These are phyloP conservation scores for Candida hungchunana DNA, from an alignment of 805 yeast genomes.

Conservation along the genomic window DNA sequence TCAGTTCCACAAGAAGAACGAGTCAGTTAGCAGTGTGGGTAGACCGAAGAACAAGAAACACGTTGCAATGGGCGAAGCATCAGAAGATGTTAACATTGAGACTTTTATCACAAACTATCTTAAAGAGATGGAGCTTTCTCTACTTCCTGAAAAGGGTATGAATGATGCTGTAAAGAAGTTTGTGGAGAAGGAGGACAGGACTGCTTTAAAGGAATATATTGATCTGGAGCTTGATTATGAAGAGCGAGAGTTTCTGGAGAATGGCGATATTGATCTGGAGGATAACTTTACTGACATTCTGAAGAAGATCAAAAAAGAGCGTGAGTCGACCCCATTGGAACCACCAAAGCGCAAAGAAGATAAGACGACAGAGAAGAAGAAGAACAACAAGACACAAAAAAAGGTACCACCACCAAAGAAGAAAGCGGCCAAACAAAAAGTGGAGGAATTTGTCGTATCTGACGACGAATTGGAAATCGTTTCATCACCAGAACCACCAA, in stretches of 20 bases:
- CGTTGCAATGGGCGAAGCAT: constrained; percentile 8
- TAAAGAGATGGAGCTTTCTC: constrained; percentile 55
- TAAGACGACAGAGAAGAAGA: not conserved
- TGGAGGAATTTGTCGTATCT: too few species aligned
- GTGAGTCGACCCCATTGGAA: constrained; percentile 8
- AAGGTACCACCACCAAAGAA: not conserved
- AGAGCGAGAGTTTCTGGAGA: constrained; percentile 26
- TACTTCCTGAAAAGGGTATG: constrained; percentile 74
- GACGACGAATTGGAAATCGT: too few species aligned
- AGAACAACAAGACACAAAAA: not conserved
- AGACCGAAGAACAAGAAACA: constrained; percentile 7
- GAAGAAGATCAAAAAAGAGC: constrained; percentile 36
- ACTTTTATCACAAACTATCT: constrained; percentile 60
- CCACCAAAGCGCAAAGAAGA: not conserved
- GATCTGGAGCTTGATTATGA: constrained; percentile 38
- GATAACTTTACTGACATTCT: constrained; percentile 42
- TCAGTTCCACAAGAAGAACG: constrained; percentile 55
- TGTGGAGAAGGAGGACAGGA: constrained; percentile 80
- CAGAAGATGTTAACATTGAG: constrained; percentile 50
- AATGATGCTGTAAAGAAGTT: constrained; percentile 66
- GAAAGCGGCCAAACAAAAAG: too few species aligned
- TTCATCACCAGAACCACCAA: too few species aligned
- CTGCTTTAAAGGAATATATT: constrained; percentile 60
- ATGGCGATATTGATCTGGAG: constrained; percentile 36
- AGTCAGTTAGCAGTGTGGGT: constrained; percentile 2